These are phyloP conservation scores for Aspergillus hortae DNA, from an alignment of 2,329 filamentous ascomycete species.

Conservation along the genomic window DNA sequence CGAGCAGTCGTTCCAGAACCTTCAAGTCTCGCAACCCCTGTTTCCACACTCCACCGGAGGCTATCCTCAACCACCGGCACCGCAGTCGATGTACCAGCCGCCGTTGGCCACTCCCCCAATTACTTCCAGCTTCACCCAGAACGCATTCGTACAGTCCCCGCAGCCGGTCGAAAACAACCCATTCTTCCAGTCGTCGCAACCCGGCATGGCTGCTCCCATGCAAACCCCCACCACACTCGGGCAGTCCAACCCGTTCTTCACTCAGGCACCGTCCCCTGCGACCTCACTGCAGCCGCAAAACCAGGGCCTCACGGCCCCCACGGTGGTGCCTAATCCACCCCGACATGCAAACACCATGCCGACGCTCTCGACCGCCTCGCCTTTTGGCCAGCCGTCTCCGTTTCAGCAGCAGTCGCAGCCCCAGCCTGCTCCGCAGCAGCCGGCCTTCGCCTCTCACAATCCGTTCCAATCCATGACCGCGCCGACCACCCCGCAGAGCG, in stretches of 20 bases:
- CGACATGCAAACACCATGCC: constrained; percentile 42
- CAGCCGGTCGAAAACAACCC: constrained; percentile 40
- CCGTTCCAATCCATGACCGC: constrained; percentile 31
- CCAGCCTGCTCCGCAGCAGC: constrained; percentile 20
- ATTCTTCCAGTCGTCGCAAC: constrained; percentile 39
- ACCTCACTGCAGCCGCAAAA: constrained; percentile 21
- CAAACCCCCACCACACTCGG: constrained; percentile 22
- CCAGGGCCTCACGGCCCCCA: constrained; percentile 10
- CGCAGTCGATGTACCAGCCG: constrained; percentile 38
- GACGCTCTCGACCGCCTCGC: constrained; percentile 27
- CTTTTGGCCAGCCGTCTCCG: constrained; percentile 25
- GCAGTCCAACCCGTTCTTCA: constrained; percentile 36
- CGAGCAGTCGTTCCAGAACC: constrained; percentile 69
- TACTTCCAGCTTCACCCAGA: constrained; percentile 33
- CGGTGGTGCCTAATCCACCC: constrained; percentile 14
- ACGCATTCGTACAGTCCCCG: constrained; percentile 30
- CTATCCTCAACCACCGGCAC: constrained; percentile 42
- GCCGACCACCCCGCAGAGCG: constrained; percentile 19
- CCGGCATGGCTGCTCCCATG: constrained; percentile 21
- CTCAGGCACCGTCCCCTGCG: constrained; percentile 21
- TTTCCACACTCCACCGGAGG: constrained; percentile 75
- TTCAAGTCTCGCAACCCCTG: constrained; percentile 67
- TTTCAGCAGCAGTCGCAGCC: constrained; percentile 21
- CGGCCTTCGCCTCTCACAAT: constrained; percentile 22
- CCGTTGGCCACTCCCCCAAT: constrained; percentile 43